phyloP scores from a whole-genome alignment of 306 rosid genomes.

The Acacia acuminata region DNA sequence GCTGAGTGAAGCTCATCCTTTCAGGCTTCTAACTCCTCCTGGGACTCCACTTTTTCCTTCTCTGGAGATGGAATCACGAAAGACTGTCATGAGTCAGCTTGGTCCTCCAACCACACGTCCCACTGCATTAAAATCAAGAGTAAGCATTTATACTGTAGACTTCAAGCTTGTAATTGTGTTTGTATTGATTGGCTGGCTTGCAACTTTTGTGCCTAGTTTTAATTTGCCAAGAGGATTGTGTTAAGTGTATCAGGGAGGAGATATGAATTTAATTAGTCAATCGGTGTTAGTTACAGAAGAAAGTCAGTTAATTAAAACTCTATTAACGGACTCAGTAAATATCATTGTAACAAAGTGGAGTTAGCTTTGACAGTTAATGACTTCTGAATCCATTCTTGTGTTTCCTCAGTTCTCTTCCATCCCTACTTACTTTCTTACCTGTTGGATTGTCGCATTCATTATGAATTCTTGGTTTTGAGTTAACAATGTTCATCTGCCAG shows the following conservation, averaged over 20 bases:
- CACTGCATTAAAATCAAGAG: constrained; percentile 78
- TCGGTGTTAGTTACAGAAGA: background rate
- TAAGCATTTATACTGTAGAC: constrained; percentile 49
- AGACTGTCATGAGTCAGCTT: constrained; percentile 70
- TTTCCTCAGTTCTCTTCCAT: background rate
- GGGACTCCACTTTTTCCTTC: constrained; percentile 99
- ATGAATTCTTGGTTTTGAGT: constrained; percentile 11
- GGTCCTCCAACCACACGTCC: constrained; percentile 71
- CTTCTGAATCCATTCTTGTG: background rate
- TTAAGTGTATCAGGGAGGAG: background rate
- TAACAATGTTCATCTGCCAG: background rate
- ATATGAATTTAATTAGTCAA: background rate
- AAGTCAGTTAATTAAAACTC: background rate
- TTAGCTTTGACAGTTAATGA: background rate
- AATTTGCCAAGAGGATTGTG: constrained; percentile 9
- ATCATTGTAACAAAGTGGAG: background rate
- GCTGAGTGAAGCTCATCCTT: constrained; percentile 37
- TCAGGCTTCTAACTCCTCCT: constrained; percentile 97
- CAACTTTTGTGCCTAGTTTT: constrained; percentile 5
- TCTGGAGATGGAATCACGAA: constrained; percentile 81
- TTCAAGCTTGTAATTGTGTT: background rate
- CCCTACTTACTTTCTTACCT: background rate
- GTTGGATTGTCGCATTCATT: background rate
- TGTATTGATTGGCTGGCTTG: constrained; percentile 18
- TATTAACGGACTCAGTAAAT: background rate